Conservation (phyloP, 345 rosid genomes). For the Erodium maritimum region DNA sequence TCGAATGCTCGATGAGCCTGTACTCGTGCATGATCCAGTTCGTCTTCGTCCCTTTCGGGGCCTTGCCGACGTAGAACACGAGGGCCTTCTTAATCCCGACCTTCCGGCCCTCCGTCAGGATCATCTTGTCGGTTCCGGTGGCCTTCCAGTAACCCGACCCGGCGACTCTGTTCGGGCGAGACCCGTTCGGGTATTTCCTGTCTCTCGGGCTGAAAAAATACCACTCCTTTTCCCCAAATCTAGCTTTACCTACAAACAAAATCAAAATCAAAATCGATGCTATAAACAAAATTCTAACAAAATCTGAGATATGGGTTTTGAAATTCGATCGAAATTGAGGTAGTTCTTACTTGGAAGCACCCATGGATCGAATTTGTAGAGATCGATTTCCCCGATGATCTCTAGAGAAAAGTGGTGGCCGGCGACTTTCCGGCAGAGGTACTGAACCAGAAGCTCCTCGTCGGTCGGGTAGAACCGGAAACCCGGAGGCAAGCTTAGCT, state of each 20-base stretch:
- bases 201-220: constrained; percentile 91
- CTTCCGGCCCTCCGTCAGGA: too few relatives aligned
- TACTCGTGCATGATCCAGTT: constrained; percentile 99
- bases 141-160: too few relatives aligned
- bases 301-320: neutral
- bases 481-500: too few relatives aligned
- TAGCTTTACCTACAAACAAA: constrained; percentile 60
- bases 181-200: constrained; percentile 87
- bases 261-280: neutral
- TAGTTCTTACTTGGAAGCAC: constrained; percentile 50
- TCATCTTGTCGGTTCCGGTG: too few relatives aligned
- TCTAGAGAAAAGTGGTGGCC: constrained; percentile 57
- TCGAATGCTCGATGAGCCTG: constrained; percentile 49
- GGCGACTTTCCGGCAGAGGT: constrained; percentile 71
- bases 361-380: constrained; percentile 95
- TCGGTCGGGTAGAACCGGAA: too few relatives aligned
- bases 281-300: neutral
- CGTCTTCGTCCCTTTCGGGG: constrained; percentile 89
- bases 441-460: constrained; percentile 86
- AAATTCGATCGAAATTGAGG: too few relatives aligned
- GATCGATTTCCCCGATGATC: constrained; percentile 77
- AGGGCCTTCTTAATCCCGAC: constrained; percentile 84
- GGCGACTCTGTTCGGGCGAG: constrained; percentile 90
- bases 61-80: constrained; percentile 84
- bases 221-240: constrained; percentile 93